Conservation (phyloP, 139 green algal species). For the Tetraselmis striata region DNA sequence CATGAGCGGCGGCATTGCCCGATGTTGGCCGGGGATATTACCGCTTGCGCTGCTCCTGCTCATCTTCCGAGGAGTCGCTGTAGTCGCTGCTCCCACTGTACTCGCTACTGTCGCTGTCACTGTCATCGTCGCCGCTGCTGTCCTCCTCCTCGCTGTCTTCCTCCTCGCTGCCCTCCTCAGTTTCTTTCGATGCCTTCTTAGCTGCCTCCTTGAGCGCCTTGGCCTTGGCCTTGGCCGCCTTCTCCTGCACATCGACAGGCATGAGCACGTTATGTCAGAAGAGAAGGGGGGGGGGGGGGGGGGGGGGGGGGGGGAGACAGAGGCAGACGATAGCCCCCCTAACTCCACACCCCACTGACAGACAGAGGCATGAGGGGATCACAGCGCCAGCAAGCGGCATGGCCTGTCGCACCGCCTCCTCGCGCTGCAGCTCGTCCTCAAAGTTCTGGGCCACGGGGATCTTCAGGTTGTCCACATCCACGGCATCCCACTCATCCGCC, state of each 20-base stretch:
- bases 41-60: not conserved
- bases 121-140: constrained; percentile 31
- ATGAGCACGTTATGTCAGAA: no score
- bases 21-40: no score
- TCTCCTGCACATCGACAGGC: not conserved
- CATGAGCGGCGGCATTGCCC: no score
- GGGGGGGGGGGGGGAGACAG: no score
- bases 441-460: constrained; percentile 12
- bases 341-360: no score
- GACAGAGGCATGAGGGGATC: no score
- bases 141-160: constrained; percentile 24
- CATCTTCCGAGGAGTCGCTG: constrained; percentile 1
- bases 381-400: no score
- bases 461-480: constrained; percentile 17
- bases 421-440: constrained; percentile 11
- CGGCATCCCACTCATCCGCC: constrained; percentile 44
- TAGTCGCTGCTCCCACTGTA: constrained; percentile 17
- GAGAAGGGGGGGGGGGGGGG: no score
- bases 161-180: constrained; percentile 13
- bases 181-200: constrained; percentile 36
- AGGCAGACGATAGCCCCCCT: no score
- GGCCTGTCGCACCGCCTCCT: not conserved
- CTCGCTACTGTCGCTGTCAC: constrained; percentile 10
- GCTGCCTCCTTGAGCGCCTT: not conserved
- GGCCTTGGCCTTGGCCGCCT: not conserved